phyloP scores from a whole-genome alignment of 257 asterid genomes.

The Lavandula angustifolia region DNA sequence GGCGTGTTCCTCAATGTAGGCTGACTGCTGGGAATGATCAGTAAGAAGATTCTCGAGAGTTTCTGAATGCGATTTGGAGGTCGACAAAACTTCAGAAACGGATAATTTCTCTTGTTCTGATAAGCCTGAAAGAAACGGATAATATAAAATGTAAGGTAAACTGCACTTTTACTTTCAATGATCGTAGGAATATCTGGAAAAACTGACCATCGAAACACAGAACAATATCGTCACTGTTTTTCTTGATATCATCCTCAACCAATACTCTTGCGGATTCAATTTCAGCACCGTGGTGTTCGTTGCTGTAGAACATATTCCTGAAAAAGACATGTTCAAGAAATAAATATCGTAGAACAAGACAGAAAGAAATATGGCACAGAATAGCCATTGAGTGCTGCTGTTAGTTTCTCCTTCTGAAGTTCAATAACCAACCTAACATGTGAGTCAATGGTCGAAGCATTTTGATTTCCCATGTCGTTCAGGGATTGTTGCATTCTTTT shows the following conservation, averaged over 20 bases:
- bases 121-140: constrained; percentile 44
- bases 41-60: constrained; percentile 49
- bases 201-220: constrained; percentile 54
- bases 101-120: constrained; percentile 58
- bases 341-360: constrained; percentile 2
- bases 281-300: constrained; percentile 67
- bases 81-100: constrained; percentile 49
- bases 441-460: constrained; percentile 49
- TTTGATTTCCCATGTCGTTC: constrained; percentile 56
- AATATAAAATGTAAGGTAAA: neutral
- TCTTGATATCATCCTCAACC: constrained; percentile 59
- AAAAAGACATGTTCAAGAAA: constrained; percentile 24
- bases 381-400: neutral
- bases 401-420: constrained; percentile 7
- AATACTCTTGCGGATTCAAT: constrained; percentile 55
- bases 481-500: constrained; percentile 52
- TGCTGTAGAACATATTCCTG: constrained; percentile 55
- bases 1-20: constrained; percentile 55
- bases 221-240: constrained; percentile 49
- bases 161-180: neutral
- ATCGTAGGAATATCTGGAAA: constrained; percentile 8
- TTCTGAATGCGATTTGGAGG: constrained; percentile 55
- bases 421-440: constrained; percentile 53
- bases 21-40: constrained; percentile 57
- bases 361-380: neutral